Percentiles rank a stretch among this genome's conserved stretches.
Evolutionary conservation across 2,329 filamentous ascomycete genomes (phyloP).

Genomic region (Aspergillus clavatus): DNA sequence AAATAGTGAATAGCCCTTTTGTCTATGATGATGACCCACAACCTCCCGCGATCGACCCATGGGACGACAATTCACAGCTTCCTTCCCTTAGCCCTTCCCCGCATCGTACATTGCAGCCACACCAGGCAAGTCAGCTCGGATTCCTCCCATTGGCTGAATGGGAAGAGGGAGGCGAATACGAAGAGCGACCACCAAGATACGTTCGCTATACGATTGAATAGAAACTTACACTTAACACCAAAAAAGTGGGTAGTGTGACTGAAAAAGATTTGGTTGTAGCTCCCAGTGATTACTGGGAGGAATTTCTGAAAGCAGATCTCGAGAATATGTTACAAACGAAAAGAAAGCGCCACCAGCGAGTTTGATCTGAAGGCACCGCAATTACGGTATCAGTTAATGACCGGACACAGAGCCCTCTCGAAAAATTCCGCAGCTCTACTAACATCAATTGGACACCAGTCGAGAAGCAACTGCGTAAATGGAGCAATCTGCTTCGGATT

Average conservation of each 20-base stretch:
- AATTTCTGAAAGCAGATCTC: slow-evolving; percentile 10
- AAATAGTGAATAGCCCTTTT: slow-evolving; percentile 10
- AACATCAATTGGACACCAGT: slow-evolving; percentile 11
- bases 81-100: slow-evolving; percentile 10
- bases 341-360: slow-evolving; percentile 9
- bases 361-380: slow-evolving; percentile 14
- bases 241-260: slow-evolving; percentile 17
- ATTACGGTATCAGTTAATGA: slow-evolving; percentile 6
- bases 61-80: slow-evolving; percentile 4
- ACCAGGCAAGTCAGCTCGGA: slow-evolving; percentile 8
- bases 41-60: slow-evolving; percentile 11
- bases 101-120: slow-evolving; percentile 7
- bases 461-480: slow-evolving; percentile 15
- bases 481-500: slow-evolving; percentile 8
- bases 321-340: slow-evolving; percentile 14
- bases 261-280: slow-evolving; percentile 21
- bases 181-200: slow-evolving; percentile 17
- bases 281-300: slow-evolving; percentile 18
- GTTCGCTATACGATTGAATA: slow-evolving; percentile 22
- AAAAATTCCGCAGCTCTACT: slow-evolving; percentile 11
- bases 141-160: slow-evolving; percentile 14
- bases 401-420: slow-evolving; percentile 3
- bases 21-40: slow-evolving; percentile 10
- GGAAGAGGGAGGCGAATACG: slow-evolving; percentile 16
- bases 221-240: slow-evolving; percentile 23